Conservation (phyloP, 2,329 filamentous ascomycete species). For the Fulvia fulva region DNA sequence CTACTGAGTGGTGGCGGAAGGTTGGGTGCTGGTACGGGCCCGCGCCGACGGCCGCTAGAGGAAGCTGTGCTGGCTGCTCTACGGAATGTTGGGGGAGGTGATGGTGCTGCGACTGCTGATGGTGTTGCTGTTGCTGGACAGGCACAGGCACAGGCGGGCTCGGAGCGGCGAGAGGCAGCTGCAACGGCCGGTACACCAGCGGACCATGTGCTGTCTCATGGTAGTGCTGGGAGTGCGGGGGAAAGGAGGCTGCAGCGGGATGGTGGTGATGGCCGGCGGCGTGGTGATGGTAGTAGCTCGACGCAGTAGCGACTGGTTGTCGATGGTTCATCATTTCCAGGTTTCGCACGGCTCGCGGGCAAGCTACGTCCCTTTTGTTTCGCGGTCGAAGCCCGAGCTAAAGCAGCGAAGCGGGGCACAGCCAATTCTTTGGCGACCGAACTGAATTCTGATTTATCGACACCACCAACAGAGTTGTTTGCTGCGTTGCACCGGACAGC, state of each 20-base stretch:
- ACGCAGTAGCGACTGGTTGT: slow-evolving; percentile 24
- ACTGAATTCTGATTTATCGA: slow-evolving; percentile 1
- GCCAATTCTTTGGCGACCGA: slow-evolving; percentile 1
- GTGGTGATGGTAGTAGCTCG: slow-evolving; percentile 20
- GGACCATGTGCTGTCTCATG: slow-evolving; percentile 34
- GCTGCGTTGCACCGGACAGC: slow-evolving; percentile 5
- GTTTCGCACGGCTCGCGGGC: slow-evolving; percentile 10
- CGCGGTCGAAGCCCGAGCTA: slow-evolving; percentile 26
- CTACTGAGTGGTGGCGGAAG: slow-evolving; percentile 20
- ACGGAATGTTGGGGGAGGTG: slow-evolving; percentile 10
- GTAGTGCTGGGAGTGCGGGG: slow-evolving; percentile 21
- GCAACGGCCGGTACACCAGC: slow-evolving; percentile 37
- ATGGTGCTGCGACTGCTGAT: slow-evolving; percentile 20
- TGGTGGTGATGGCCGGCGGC: slow-evolving; percentile 18
- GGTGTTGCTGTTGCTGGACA: slow-evolving; percentile 13
- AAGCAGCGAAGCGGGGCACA: slow-evolving; percentile 26
- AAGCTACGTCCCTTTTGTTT: too few relatives aligned
- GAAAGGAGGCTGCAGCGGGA: slow-evolving; percentile 15
- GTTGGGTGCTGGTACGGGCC: slow-evolving; percentile 20
- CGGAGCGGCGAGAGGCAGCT: slow-evolving; percentile 38
- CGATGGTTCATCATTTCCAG: slow-evolving; percentile 28
- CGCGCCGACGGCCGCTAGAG: slow-evolving; percentile 21
- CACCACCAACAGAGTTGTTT: background rate
- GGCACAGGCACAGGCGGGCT: background rate
- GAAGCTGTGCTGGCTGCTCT: slow-evolving; percentile 23